These are phyloP conservation scores for Cucumis sativus DNA, from an alignment of 306 rosid species.

Conservation along the genomic window DNA sequence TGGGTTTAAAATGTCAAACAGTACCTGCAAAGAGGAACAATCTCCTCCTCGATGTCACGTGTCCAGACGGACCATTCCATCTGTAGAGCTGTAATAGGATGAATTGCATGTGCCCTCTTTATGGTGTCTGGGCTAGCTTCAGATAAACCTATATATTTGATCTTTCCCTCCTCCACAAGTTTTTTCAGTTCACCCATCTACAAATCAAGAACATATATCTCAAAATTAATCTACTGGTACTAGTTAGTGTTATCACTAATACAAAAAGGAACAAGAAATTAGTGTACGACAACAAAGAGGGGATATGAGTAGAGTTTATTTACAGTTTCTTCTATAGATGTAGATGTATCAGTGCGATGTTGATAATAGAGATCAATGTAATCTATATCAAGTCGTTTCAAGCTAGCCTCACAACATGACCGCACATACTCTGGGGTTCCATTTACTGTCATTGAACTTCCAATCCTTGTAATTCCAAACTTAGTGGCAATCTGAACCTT, in stretches of 20 bases:
- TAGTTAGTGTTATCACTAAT: neutral
- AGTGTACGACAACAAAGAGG: neutral
- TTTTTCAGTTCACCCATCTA: conserved; percentile 69
- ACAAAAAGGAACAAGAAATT: neutral
- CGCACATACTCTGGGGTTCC: conserved; percentile 85
- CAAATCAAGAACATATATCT: neutral
- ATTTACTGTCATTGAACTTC: conserved; percentile 18
- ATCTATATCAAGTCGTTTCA: conserved; percentile 54
- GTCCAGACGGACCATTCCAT: conserved; percentile 78
- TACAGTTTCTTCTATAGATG: conserved; percentile 77
- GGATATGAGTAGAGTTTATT: conserved; percentile 3
- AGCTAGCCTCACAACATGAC: conserved; percentile 62
- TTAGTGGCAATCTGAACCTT: conserved; percentile 67
- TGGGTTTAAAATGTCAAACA: neutral
- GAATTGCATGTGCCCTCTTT: conserved; percentile 78
- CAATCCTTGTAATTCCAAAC: conserved; percentile 46
- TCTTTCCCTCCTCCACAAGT: conserved; percentile 69
- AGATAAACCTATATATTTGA: conserved; percentile 57
- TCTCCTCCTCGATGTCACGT: conserved; percentile 61
- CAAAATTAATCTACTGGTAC: neutral
- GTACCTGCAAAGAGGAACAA: conserved; percentile 66
- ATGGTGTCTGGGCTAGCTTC: conserved; percentile 71
- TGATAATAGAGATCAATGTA: conserved; percentile 82
- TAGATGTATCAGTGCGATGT: conserved; percentile 63
- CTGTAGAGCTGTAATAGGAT: conserved; percentile 64